Base-by-base conservation (phyloP, 805 yeast species). In the Scheffersomyces coipomensis region DNA sequence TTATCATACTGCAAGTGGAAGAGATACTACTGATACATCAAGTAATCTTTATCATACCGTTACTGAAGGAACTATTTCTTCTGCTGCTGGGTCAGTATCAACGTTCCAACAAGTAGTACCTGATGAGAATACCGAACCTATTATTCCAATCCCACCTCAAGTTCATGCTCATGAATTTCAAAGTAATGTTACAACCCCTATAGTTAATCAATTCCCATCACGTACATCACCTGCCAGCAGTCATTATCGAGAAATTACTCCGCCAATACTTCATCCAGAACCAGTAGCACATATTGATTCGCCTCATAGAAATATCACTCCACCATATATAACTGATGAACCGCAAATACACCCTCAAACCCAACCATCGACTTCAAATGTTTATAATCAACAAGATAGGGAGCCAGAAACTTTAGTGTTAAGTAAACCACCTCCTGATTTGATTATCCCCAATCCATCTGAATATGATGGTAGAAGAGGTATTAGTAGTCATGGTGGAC, bases 1-100 rank as follows among this genome's bases (percentile, higher is more conserved):
- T 13, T 27, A 27, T 15, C 30, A 27, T 27, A 27, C 30, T 27
- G 30, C 30, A 5, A 27, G 30, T 27, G 30, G 30, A 13, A n/a
- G 18, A 13, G 30, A 27, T 27, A 27, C 30, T 13, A 27, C 18
- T 5, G 7, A 5, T 13, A 13, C 30, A 5, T 24, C 27, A 7
- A 6, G n/a, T 12, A 27, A 27, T 27, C 18, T 27, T 13, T 27
- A 27, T 27, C 30, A 27, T 27, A 27, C 30, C n/a, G 30, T 27
- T 10, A 27, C n/a, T 27, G 30, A 27, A 27, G 30, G 30, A 4
- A 27, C 18, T 27, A 12, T 27, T 4, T 27, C 30, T 27, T 8
- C 30, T 13, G 12, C 30, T 3, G 12, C 30, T 3, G 30, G 18
- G 5, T 27, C 30, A 15, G 12, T 27, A n/a, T 27, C 30, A 27